Evolutionary conservation across 2,329 filamentous ascomycete genomes (phyloP), one percentile per base, ranked within the genome.

Genomic region (Xylaria sp.): DNA sequence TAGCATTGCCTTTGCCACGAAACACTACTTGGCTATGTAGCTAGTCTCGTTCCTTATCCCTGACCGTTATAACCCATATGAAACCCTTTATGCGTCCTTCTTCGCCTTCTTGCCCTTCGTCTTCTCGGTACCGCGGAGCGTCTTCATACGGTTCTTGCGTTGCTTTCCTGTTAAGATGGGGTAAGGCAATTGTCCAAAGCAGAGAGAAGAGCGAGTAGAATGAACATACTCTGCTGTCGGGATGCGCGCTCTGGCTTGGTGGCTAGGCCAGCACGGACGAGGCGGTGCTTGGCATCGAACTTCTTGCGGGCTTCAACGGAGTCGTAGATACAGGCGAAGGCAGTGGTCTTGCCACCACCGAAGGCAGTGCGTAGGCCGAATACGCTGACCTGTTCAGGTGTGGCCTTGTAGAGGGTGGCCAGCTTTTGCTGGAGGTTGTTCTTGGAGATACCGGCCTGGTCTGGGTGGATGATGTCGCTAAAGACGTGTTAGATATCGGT

Each of bases 121-220:
- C 93, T 99, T 99, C 80, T 94, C 95, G 79, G 93, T 97, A 83
- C 96, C 96, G 78, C 96, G 92, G 84, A 97, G 92, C 82, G 95
- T 96, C 94, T 99, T 98, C 86, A 92, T 90, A 84, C 95, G 90
- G 93, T 99, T 99, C 93, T 99, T 99, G 88, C 96, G 92, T 88
- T 98, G 96, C 90, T 99, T 99, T 91, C 95, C 95, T 87, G 60
- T 65, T 31, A 50, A 47, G 55, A 61, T 47, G n/a, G 13, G 44
- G 53, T 69, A 36, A 69, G 66, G 27, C 27, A 50, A 36, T 56
- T 69, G 58, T 31, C 45, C 60, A 66, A 15, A 60, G 20, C 27
- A 31, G 44, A 60, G 17, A 56, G 49, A 39, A 72, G 36, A 20
- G 5, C 20, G 17, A 33, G 13, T 22, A 42, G n/a, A n/a, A 60